Percentiles rank a stretch among this genome's conserved stretches.
These are phyloP conservation scores for Pleurotus eryngii DNA, from an alignment of 768 basidiomycete species.

Conservation along the genomic window DNA sequence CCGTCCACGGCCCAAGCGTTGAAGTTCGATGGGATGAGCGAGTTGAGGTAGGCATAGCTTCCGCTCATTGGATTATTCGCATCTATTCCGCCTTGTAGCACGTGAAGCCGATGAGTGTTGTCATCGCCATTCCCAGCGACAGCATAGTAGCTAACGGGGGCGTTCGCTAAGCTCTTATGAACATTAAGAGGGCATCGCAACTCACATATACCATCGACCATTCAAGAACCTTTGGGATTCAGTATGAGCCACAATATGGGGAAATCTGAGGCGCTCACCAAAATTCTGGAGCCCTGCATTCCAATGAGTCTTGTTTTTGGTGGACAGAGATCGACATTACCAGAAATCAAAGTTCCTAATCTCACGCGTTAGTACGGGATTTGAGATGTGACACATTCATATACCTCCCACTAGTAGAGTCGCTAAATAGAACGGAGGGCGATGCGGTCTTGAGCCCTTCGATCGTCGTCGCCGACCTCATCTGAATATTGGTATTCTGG, in stretches of 20 bases:
- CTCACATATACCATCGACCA: constrained; percentile 15
- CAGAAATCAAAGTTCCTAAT: constrained; percentile 5
- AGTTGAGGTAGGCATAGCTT: constrained; percentile 12
- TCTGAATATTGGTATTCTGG: constrained; percentile 15
- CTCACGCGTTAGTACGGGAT: too few relatives aligned
- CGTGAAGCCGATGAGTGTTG: constrained; percentile 14
- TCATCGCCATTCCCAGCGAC: constrained; percentile 15
- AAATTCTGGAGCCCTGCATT: constrained; percentile 12
- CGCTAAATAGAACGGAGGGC: constrained; percentile 6
- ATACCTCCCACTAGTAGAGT: constrained; percentile 15
- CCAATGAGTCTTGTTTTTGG: background rate
- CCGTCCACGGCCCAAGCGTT: constrained; percentile 16
- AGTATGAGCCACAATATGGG: background rate
- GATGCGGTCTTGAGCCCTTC: constrained; percentile 14
- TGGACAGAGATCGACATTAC: background rate
- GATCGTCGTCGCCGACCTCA: constrained; percentile 12
- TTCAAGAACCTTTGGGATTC: constrained; percentile 7
- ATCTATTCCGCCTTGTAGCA: constrained; percentile 13
- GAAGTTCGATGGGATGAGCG: constrained; percentile 16
- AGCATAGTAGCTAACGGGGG: constrained; percentile 11
- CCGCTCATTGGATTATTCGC: constrained; percentile 12
- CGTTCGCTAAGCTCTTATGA: too few relatives aligned
- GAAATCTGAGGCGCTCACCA: constrained; percentile 1
- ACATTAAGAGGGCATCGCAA: too few relatives aligned
- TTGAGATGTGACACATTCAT: background rate